A percentile compares a stretch with the other conserved stretches of the same genome.
These are phyloP conservation scores for Elsinoe batatas DNA, from an alignment of 2,329 filamentous ascomycete species.

Conservation along the genomic window DNA sequence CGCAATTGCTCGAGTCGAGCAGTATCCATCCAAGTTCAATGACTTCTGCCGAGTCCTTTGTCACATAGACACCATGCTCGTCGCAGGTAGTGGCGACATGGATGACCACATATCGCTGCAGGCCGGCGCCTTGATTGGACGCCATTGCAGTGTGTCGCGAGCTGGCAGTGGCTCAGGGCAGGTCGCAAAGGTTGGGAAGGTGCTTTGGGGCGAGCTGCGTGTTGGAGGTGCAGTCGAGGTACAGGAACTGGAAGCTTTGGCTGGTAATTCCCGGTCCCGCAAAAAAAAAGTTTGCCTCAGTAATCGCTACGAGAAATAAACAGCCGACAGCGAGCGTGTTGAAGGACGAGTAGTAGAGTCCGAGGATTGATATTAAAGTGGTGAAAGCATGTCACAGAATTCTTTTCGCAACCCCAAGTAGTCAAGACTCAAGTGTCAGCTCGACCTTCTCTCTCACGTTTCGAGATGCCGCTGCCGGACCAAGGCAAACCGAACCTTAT, in stretches of 20 bases:
- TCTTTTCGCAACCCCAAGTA: neutral
- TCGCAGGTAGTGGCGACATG: conserved; percentile 98
- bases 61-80: conserved; percentile 98
- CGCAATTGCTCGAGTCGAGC: conserved; percentile 79
- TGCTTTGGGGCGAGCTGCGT: neutral
- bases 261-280: neutral
- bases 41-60: conserved; percentile 97
- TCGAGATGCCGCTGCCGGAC: conserved; percentile 3
- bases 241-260: neutral
- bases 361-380: conserved; percentile 9
- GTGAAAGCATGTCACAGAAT: conserved; percentile 11
- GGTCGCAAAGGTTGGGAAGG: neutral
- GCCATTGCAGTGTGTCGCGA: conserved; percentile 10
- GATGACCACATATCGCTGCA: conserved; percentile 96
- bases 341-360: neutral
- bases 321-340: conserved; percentile 2
- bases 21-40: conserved; percentile 99
- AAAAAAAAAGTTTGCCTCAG: neutral
- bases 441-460: conserved; percentile 9
- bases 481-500: conserved; percentile 7
- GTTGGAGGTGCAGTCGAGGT: neutral
- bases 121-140: conserved; percentile 15
- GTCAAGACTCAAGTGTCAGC: neutral
- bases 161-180: conserved; percentile 13
- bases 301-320: neutral